A percentile compares a stretch with the other conserved stretches of the same genome.
phyloP scores from a whole-genome alignment of 2,329 filamentous ascomycete genomes.

The Colletotrichum agaves region DNA sequence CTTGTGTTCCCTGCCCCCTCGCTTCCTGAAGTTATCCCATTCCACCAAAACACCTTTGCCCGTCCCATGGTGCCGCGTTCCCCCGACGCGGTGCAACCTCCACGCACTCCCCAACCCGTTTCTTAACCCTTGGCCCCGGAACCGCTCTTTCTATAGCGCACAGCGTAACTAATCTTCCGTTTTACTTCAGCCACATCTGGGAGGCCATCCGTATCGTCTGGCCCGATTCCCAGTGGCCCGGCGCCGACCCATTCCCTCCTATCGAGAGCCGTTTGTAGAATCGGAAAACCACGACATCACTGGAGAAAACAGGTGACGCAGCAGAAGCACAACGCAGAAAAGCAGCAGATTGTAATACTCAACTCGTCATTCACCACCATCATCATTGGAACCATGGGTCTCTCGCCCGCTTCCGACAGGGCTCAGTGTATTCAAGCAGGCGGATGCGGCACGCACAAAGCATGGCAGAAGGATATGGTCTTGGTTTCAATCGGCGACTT shows the following conservation, averaged over 20 bases:
- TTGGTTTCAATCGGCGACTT: slow-evolving; percentile 4
- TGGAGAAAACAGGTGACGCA: neutral
- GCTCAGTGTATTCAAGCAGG: slow-evolving; percentile 14
- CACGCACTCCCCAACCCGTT: slow-evolving; percentile 34
- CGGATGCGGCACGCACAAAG: neutral
- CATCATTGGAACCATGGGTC: neutral
- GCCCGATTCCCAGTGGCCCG: slow-evolving; percentile 89
- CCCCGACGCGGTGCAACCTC: slow-evolving; percentile 35
- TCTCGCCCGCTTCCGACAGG: neutral
- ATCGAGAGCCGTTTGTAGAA: slow-evolving; percentile 82
- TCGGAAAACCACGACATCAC: neutral
- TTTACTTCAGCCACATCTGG: slow-evolving; percentile 80
- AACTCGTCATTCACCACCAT: slow-evolving; percentile 7
- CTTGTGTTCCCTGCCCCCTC: slow-evolving; percentile 47
- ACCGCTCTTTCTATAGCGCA: slow-evolving; percentile 24
- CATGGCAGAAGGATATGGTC: neutral
- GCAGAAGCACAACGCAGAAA: neutral
- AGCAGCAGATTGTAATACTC: slow-evolving; percentile 12
- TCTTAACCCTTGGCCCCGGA: slow-evolving; percentile 21
- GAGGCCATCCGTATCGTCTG: slow-evolving; percentile 91
- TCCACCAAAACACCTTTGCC: slow-evolving; percentile 6
- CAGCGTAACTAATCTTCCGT: slow-evolving; percentile 38
- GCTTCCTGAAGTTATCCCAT: slow-evolving; percentile 35
- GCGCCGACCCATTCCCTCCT: slow-evolving; percentile 72
- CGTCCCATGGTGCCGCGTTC: slow-evolving; percentile 35